A percentile compares a stretch with the other conserved stretches of the same genome.
Evolutionary conservation across 257 asterid species (phyloP).

Genomic region (Solanum etuberosum): DNA sequence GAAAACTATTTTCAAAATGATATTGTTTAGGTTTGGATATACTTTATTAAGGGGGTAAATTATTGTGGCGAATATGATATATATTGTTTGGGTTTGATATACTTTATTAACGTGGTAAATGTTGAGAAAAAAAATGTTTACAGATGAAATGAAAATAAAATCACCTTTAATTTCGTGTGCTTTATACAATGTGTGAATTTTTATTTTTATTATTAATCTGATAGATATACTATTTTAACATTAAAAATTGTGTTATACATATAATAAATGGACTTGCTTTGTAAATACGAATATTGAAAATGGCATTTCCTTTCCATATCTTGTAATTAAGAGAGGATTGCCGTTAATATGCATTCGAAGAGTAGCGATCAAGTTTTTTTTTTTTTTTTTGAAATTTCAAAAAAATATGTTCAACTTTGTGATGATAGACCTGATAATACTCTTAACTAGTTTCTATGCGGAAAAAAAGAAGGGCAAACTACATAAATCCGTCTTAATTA

Average conservation of each 20-base stretch:
- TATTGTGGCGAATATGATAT: not conserved
- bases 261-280: no score
- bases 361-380: no score
- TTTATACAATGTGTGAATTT: not conserved
- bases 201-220: no score
- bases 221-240: not conserved
- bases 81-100: not conserved
- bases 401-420: no score
- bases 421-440: no score
- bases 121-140: not conserved
- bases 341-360: not conserved
- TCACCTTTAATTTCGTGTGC: not conserved
- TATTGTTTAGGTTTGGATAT: not conserved
- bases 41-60: no score
- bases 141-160: not conserved
- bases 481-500: no score
- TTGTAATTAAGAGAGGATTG: not conserved
- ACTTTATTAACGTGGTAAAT: not conserved
- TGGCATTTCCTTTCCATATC: not conserved
- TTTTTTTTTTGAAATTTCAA: no score
- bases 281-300: not conserved
- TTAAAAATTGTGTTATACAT: not conserved
- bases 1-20: not conserved
- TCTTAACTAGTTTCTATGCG: no score
- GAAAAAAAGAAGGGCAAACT: no score